These are phyloP conservation scores for Vitis cinerea DNA, from an alignment of 164 flowering plant genomes.

Conservation along the genomic window DNA sequence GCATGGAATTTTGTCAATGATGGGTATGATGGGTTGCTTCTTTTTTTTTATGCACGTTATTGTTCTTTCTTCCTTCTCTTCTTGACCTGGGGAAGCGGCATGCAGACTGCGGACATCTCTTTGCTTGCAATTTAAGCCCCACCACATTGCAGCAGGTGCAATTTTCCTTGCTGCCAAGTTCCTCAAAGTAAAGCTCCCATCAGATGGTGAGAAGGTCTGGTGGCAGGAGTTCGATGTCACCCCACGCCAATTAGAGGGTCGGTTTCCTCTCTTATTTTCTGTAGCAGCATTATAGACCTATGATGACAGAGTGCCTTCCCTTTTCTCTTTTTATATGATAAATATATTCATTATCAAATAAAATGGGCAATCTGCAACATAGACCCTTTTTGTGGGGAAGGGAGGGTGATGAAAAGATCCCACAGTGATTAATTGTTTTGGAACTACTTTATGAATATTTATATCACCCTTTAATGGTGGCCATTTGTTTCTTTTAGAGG, in stretches of 20 bases:
- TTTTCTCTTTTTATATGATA: no score
- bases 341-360: no score
- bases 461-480: no score
- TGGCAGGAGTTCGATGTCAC: constrained; percentile 95
- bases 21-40: constrained; percentile 53
- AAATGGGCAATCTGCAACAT: no score
- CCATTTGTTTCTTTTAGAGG: constrained; percentile 57
- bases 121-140: constrained; percentile 87
- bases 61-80: constrained; percentile 16
- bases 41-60: constrained; percentile 1
- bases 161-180: constrained; percentile 90
- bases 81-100: constrained; percentile 29
- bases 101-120: constrained; percentile 88
- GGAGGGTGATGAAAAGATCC: no score
- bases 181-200: constrained; percentile 80
- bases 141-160: constrained; percentile 88
- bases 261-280: constrained; percentile 19
- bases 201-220: constrained; percentile 88
- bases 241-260: constrained; percentile 88
- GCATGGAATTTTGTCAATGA: constrained; percentile 94
- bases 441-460: no score
- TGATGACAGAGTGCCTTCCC: no score
- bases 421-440: no score
- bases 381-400: no score
- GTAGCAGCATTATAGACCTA: neutral